Conservation (phyloP, 192 early-diverging fungal genomes). For the Podila epigama region DNA sequence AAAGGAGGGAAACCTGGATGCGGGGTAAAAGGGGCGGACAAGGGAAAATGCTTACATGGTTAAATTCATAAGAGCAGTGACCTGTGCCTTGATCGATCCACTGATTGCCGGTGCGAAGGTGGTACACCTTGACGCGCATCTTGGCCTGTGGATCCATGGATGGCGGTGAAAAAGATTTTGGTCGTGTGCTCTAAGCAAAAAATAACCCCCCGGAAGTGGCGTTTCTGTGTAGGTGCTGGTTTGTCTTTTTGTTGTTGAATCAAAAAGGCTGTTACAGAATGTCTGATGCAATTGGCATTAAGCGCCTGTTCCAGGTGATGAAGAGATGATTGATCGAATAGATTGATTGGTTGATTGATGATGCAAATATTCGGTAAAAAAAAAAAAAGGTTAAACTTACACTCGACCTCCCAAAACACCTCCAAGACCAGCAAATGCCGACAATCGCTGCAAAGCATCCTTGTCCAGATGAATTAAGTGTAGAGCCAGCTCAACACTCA, state of each 20-base stretch:
- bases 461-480: constrained; percentile 92
- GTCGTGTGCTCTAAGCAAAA: no score
- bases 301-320: no score
- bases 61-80: constrained; percentile 72
- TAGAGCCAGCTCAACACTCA: constrained; percentile 84
- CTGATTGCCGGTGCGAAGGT: constrained; percentile 67
- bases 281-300: no score
- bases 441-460: constrained; percentile 69
- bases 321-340: no score
- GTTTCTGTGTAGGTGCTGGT: no score
- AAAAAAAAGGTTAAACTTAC: constrained; percentile 47
- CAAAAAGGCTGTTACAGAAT: no score
- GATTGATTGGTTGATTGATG: no score
- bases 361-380: not conserved
- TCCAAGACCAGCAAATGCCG: constrained; percentile 69
- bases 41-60: constrained; percentile 56
- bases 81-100: constrained; percentile 93
- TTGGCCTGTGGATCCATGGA: constrained; percentile 32
- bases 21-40: not conserved
- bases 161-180: not conserved
- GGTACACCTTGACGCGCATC: constrained; percentile 88
- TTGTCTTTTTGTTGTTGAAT: no score
- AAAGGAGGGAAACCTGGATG: not conserved
- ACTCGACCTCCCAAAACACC: constrained; percentile 64
- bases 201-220: no score